Evolutionary conservation across 495 filamentous ascomycete species (phyloP).

Genomic region (Xylaria cubensis): DNA sequence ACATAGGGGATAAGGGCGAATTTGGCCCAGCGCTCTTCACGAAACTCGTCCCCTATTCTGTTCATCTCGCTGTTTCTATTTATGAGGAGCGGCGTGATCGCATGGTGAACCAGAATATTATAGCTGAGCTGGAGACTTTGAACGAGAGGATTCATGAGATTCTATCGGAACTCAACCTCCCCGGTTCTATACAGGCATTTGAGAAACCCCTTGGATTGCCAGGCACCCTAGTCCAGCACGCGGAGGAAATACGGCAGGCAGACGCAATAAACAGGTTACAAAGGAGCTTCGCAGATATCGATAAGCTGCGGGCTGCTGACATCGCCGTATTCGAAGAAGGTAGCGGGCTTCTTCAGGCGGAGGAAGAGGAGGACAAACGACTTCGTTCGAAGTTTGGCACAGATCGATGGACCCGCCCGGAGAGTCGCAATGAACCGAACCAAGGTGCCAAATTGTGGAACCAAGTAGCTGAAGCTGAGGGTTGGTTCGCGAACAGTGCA

Average conservation of each 20-base stretch:
- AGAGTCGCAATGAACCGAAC: constrained; percentile 63
- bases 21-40: constrained; percentile 87
- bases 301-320: constrained; percentile 82
- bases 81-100: constrained; percentile 92
- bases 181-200: constrained; percentile 90
- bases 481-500: constrained; percentile 84
- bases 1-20: constrained; percentile 78
- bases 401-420: constrained; percentile 77
- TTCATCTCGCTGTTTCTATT: constrained; percentile 92
- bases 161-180: constrained; percentile 83
- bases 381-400: constrained; percentile 84
- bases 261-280: constrained; percentile 79
- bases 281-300: constrained; percentile 81
- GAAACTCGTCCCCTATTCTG: constrained; percentile 93
- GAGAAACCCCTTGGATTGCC: constrained; percentile 96
- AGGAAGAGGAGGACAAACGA: constrained; percentile 81
- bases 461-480: constrained; percentile 78
- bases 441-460: constrained; percentile 78
- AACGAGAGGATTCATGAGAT: constrained; percentile 82
- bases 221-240: constrained; percentile 80
- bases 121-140: constrained; percentile 82
- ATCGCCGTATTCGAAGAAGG: constrained; percentile 80
- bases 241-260: constrained; percentile 94
- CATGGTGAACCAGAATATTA: constrained; percentile 82
- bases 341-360: constrained; percentile 72